Evolutionary conservation across 805 yeast species (phyloP), one percentile per base, ranked within the genome.

Genomic region (Nakazawaea sp.): DNA sequence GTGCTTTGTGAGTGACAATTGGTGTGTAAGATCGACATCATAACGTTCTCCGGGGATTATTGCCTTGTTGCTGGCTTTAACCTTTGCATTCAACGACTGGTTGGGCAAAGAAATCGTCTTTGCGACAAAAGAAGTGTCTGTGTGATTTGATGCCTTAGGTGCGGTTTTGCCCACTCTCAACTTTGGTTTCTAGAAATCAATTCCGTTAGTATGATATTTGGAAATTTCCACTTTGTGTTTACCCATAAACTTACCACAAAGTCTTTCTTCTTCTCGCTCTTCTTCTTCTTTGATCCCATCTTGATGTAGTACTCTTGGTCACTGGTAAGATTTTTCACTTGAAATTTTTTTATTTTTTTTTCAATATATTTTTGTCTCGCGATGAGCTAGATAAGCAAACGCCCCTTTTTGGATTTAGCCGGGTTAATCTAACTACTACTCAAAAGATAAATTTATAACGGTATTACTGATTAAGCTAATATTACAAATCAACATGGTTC

Each of bases 121-220:
- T 9, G 95, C 78, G 30, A 71, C 73, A 60, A 90, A 90, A 1
- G 94, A 81, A 0, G 95, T 86, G 47, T 83, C 90, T 4, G 98
- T 92, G 41, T 70, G 75, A 53, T 87, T 86, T 15, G 77, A 73
- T 5, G 88, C 77, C 44, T 75, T 75, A 5, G 78, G 75, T 15
- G 75, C 74, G 2, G 81, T 65, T 58, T 92, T 92, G 40, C 98
- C 98, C 24, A 92, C 97, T 51, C 72, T 81, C 36, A 92, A 71
- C 64, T 86, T 90, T 42, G 77, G 68, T 56, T 87, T 87, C 51
- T 64, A 49, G 15, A 17, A n/a, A n/a, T n/a, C n/a, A n/a, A 20
- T 24, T 27, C 18, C 32, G 29, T 28, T 33, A 28, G 39, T 23
- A 28, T n/a, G n/a, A n/a, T n/a, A n/a, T n/a, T n/a, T n/a, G n/a